Evolutionary conservation across 2,329 filamentous ascomycete genomes (phyloP), one percentile per base, ranked within the genome.

Genomic region (Colletotrichum viniferum): DNA sequence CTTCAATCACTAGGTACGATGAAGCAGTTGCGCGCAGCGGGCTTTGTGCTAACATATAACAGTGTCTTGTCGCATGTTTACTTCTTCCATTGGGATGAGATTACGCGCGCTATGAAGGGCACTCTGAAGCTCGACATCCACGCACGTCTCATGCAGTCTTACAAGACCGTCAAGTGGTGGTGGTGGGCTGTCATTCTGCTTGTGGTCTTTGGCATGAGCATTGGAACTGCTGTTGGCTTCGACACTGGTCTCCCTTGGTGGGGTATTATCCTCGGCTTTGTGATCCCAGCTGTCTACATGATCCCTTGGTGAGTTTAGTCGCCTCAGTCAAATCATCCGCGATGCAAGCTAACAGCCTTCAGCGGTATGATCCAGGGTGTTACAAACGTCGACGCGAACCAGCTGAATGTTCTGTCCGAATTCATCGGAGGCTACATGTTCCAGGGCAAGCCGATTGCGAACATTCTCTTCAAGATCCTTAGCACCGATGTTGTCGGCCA

Each of bases 191-290:
- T 78, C 1, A 83, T 92, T 6, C 92, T 92, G 73, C 61, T 85
- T 3, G 83, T 80, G 3, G 81, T 84, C 4, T 76, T 85, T 26
- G 78, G 79, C 16, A 68, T 85, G 36, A 84, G 84, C 30, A 80
- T 85, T 62, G 78, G 80, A 1, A 82, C 80, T 1, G 82, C 77
- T 3, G 83, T 91, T 7, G 90, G 88, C 21, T 87, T 91, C 73
- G 79, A 88, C 52, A 89, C 90, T 3, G 86, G 90, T 4, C 83
- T 92, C 10, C 88, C 85, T 0, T 94, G 92, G 93, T 95, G 86
- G 73, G 86, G 86, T 13, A 79, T 88, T 26, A 77, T 80, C 5
- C 79, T 88, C 4, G 85, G 84, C 60, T 85, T 88, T 63, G 81
- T 87, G 26, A 79, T 88, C 1, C 87, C 87, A 0, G 79, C 86